A percentile compares a stretch with the other conserved stretches of the same genome.
Conservation (phyloP, 2,329 filamentous ascomycete species). For the Fusarium hostae region DNA sequence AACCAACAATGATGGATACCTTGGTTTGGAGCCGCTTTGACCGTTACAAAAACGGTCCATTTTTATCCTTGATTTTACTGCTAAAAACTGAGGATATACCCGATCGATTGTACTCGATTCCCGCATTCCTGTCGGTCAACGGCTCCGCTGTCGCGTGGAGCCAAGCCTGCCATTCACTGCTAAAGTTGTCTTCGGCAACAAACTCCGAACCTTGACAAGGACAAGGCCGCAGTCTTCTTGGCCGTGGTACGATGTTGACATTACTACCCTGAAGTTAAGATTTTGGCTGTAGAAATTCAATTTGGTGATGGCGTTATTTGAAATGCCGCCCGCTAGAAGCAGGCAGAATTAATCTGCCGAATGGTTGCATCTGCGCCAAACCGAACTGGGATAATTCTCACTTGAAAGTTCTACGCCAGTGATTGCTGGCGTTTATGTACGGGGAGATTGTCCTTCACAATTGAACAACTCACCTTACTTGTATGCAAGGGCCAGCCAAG, state of each 20-base stretch:
- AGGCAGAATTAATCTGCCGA: not conserved
- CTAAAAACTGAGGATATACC: slow-evolving; percentile 1
- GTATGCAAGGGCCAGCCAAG: not conserved
- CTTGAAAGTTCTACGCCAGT: not conserved
- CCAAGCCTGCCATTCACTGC: not conserved
- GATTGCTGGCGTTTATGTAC: not conserved
- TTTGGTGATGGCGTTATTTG: not conserved
- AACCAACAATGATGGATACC: not conserved
- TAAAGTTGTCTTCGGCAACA: slow-evolving; percentile 5
- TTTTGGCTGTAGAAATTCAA: not conserved
- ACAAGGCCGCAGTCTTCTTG: not conserved
- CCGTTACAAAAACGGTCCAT: not conserved
- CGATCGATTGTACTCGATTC: slow-evolving; percentile 14
- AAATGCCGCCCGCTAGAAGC: not conserved
- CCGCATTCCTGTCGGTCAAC: slow-evolving; percentile 5
- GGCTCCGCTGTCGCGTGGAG: slow-evolving; percentile 10
- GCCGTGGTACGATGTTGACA: slow-evolving; percentile 8
- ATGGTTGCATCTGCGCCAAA: not conserved
- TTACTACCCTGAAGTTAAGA: slow-evolving; percentile 9
- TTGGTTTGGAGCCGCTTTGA: not conserved
- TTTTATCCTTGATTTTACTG: slow-evolving; percentile 13
- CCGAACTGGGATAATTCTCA: no score
- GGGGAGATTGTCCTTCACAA: not conserved
- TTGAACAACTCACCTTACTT: not conserved
- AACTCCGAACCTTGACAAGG: not conserved